Evolutionary conservation across 176 grass and related monocot species (phyloP).

Genomic region (Rhipidocladum racemiflorum): DNA sequence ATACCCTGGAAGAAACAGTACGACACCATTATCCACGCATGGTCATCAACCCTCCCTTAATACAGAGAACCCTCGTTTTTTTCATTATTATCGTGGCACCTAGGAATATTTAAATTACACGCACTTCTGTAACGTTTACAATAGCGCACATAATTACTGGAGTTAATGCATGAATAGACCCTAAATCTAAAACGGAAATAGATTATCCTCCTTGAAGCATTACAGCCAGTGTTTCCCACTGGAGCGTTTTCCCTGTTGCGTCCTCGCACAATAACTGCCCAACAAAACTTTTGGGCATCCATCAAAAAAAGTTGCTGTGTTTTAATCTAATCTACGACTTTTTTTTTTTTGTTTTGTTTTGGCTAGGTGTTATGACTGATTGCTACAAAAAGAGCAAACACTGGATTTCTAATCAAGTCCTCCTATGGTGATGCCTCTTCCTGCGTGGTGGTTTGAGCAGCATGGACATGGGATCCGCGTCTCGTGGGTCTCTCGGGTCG

Average conservation of each 20-base stretch:
- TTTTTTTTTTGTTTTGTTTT: neutral
- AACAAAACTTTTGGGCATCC: conserved; percentile 3
- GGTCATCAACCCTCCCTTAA: too few species aligned
- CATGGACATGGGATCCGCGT: conserved; percentile 55
- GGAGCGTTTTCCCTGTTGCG: neutral
- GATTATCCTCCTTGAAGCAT: neutral
- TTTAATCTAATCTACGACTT: neutral
- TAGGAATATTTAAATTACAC: neutral
- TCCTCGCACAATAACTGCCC: neutral
- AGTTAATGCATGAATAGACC: neutral
- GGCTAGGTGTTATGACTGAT: neutral
- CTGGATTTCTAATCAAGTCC: neutral
- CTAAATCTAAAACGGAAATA: neutral
- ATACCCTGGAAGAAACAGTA: too few species aligned
- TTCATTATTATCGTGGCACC: neutral
- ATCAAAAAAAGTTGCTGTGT: conserved; percentile 22
- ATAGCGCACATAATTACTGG: neutral
- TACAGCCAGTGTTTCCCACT: neutral
- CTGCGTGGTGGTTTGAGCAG: conserved; percentile 58
- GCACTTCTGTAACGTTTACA: neutral
- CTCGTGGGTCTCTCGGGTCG: neutral
- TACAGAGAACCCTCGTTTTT: neutral
- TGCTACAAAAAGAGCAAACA: neutral
- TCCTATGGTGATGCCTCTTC: conserved; percentile 60
- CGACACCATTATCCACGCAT: too few species aligned